These are phyloP conservation scores for Cadophora malorum DNA, from an alignment of 2,329 filamentous ascomycete species.

Conservation along the genomic window DNA sequence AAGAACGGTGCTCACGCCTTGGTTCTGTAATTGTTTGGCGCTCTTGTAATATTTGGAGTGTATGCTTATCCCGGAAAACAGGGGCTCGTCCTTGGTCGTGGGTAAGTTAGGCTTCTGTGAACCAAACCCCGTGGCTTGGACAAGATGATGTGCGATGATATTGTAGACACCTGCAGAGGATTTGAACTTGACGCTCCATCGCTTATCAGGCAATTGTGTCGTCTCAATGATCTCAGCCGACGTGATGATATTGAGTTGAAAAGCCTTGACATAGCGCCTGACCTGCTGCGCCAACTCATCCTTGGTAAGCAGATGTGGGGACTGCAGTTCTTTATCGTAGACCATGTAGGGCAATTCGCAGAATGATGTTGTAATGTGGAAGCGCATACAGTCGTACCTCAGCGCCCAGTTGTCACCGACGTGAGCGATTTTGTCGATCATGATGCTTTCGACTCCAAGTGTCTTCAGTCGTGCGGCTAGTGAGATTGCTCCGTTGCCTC, in stretches of 20 bases:
- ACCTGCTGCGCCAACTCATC: conserved; percentile 42
- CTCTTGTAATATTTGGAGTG: not conserved
- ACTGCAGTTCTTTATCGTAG: not conserved
- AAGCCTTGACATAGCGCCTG: conserved; percentile 40
- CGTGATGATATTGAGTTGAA: conserved; percentile 46
- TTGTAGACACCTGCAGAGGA: not conserved
- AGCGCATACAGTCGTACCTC: conserved; percentile 48
- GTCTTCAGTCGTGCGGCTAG: conserved; percentile 50
- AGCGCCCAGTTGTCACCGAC: conserved; percentile 50
- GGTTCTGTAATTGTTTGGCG: conserved; percentile 6
- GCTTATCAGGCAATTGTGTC: not conserved
- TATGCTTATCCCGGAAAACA: not conserved
- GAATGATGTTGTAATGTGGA: not conserved
- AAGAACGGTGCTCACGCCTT: conserved; percentile 7
- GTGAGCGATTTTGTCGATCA: conserved; percentile 45
- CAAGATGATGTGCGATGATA: not conserved
- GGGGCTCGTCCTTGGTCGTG: not conserved
- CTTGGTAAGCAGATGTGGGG: conserved; percentile 2
- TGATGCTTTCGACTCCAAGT: conserved; percentile 46
- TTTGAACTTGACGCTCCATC: not conserved
- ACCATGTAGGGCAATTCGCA: not conserved
- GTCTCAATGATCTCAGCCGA: conserved; percentile 42
- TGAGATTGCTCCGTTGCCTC: conserved; percentile 14
- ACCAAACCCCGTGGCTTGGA: not conserved
- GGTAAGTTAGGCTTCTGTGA: not conserved